phyloP scores from a whole-genome alignment of 2,329 filamentous ascomycete species.

The Neocucurbitaria cava region DNA sequence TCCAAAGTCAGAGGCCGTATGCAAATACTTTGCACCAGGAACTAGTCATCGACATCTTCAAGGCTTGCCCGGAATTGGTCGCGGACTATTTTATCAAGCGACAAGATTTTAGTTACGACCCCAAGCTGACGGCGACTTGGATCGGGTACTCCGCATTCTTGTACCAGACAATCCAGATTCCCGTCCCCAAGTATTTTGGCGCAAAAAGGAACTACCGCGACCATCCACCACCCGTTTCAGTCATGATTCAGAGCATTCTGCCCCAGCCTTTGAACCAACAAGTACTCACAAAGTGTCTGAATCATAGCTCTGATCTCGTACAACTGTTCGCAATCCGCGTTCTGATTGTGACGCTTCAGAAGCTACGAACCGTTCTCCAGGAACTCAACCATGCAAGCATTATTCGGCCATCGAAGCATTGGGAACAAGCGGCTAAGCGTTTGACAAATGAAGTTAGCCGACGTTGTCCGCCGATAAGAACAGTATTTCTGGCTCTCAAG shows the following conservation, averaged over 20 bases:
- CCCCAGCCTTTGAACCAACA: conserved; percentile 83
- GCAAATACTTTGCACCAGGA: conserved; percentile 81
- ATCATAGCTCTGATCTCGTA: conserved; percentile 77
- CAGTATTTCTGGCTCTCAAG: conserved; percentile 77
- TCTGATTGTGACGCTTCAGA: conserved; percentile 78
- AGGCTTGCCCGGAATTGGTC: conserved; percentile 81
- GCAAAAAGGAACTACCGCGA: conserved; percentile 66
- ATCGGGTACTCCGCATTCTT: conserved; percentile 91
- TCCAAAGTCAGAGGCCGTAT: conserved; percentile 81
- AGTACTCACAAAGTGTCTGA: conserved; percentile 78
- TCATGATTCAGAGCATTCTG: conserved; percentile 85
- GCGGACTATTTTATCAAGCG: conserved; percentile 86
- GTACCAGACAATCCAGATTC: conserved; percentile 78
- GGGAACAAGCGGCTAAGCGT: conserved; percentile 72
- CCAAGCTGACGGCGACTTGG: conserved; percentile 92
- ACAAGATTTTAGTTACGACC: conserved; percentile 80
- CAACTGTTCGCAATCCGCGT: conserved; percentile 85
- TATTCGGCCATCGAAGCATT: conserved; percentile 57
- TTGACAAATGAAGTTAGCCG: conserved; percentile 78
- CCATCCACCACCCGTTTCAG: conserved; percentile 77
- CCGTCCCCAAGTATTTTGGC: conserved; percentile 76
- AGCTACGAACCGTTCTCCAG: conserved; percentile 70
- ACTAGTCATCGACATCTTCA: conserved; percentile 80
- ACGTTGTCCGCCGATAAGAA: conserved; percentile 81
- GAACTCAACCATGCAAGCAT: conserved; percentile 63